These are phyloP conservation scores for Plasmopara viticola DNA, from an alignment of 352 stramenopile genomes.

Conservation along the genomic window DNA sequence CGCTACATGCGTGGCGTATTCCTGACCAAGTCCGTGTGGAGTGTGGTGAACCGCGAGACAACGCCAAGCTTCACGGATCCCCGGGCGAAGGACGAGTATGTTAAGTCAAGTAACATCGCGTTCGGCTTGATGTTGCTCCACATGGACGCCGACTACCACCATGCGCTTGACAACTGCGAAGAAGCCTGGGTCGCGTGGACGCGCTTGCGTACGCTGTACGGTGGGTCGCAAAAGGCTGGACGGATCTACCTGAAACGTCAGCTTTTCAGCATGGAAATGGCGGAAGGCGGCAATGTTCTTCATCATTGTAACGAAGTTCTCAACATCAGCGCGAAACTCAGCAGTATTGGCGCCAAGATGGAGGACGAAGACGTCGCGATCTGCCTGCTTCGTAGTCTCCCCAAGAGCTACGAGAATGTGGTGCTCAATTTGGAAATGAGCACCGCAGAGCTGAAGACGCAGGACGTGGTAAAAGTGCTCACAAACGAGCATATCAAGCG, in stretches of 20 bases:
- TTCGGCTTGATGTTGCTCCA: neutral
- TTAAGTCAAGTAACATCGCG: too few relatives aligned
- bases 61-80: too few relatives aligned
- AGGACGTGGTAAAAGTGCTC: neutral
- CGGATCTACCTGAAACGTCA: neutral
- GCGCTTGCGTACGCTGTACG: neutral
- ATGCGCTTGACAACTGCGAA: too few relatives aligned
- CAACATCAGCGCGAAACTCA: neutral
- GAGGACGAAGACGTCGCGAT: neutral
- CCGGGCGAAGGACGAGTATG: too few relatives aligned
- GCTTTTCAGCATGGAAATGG: neutral
- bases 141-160: too few relatives aligned
- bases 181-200: neutral
- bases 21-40: neutral
- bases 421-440: neutral
- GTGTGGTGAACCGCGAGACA: neutral
- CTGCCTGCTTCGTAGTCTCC: constrained; percentile 1
- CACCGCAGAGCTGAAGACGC: neutral
- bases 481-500: neutral
- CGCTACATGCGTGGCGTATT: neutral
- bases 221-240: neutral
- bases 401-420: constrained; percentile 1
- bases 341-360: neutral
- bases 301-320: constrained; percentile 5
- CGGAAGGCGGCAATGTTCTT: neutral